These are phyloP conservation scores for Eimeria falciformis DNA, from an alignment of 169 alveolate genomes.

Conservation along the genomic window DNA sequence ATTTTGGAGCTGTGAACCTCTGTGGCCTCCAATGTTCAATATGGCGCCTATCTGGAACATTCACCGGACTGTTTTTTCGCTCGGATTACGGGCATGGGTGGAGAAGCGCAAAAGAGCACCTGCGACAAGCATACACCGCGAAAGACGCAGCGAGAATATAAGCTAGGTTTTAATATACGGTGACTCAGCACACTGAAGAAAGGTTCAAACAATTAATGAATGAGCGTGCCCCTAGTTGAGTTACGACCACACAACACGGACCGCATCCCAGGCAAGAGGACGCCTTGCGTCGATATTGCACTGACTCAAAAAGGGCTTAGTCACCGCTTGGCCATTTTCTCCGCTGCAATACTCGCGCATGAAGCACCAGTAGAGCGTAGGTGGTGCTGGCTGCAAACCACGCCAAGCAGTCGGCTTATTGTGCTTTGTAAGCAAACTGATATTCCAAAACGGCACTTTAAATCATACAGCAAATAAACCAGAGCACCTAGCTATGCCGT, in stretches of 20 bases:
- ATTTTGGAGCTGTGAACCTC: slow-evolving; percentile 80
- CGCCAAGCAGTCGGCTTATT: neutral
- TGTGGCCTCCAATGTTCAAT: too few species aligned
- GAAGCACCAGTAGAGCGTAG: neutral
- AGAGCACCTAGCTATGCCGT: neutral
- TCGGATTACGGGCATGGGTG: too few species aligned
- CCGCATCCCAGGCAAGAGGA: neutral
- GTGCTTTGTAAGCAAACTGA: neutral
- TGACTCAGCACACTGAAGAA: too few species aligned
- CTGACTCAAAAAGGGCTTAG: slow-evolving; percentile 1
- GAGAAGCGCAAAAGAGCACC: too few species aligned
- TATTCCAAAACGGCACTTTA: neutral
- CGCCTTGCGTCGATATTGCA: neutral
- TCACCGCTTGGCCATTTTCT: neutral
- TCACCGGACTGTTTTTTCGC: too few species aligned
- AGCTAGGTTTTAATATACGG: too few species aligned
- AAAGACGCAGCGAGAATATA: too few species aligned
- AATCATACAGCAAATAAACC: neutral
- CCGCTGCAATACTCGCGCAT: slow-evolving; percentile 1
- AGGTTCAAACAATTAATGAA: too few species aligned
- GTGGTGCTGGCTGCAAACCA: neutral
- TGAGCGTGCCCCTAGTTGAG: slow-evolving; percentile 7
- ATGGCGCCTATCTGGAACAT: too few species aligned
- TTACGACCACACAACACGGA: neutral
- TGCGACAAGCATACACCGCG: too few species aligned